A percentile compares a stretch with the other conserved stretches of the same genome.
These are phyloP conservation scores for Pseudocercospora musae DNA, from an alignment of 2,329 filamentous ascomycete genomes.

Conservation along the genomic window DNA sequence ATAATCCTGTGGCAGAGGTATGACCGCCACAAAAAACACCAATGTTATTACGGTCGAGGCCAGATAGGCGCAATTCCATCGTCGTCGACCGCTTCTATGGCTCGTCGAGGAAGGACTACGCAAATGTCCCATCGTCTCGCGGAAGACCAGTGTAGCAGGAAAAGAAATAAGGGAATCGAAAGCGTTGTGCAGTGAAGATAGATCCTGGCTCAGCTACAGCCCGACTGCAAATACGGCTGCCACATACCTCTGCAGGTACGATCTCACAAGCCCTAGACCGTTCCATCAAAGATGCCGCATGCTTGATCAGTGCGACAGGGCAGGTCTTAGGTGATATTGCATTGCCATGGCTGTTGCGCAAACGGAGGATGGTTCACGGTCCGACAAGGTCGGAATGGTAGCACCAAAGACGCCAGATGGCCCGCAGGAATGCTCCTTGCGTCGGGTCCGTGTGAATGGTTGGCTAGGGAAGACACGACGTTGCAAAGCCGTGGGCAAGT, in stretches of 20 bases:
- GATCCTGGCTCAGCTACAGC: not conserved
- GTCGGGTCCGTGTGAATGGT: not conserved
- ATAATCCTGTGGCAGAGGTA: constrained; percentile 16
- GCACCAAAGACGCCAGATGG: not conserved
- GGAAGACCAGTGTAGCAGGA: too few relatives aligned
- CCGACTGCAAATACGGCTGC: not conserved
- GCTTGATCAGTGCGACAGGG: too few relatives aligned
- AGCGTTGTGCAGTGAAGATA: not conserved
- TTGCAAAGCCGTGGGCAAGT: not conserved
- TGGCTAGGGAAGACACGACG: not conserved
- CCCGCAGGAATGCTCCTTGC: constrained; percentile 3
- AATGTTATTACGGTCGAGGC: not conserved
- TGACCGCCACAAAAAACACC: not conserved
- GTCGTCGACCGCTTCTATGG: not conserved
- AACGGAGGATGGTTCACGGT: not conserved
- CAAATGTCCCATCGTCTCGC: not conserved
- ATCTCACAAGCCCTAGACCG: not conserved
- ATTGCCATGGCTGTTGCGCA: not conserved
- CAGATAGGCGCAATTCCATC: not conserved
- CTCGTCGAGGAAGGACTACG: not conserved
- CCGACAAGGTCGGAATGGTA: not conserved
- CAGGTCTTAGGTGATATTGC: not conserved
- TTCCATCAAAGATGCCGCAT: not conserved
- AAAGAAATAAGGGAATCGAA: not conserved
- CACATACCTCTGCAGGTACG: not conserved